Percentiles rank a stretch among this genome's conserved stretches.
Conservation (phyloP, 306 rosid genomes). For the Begonia loranthoides region DNA sequence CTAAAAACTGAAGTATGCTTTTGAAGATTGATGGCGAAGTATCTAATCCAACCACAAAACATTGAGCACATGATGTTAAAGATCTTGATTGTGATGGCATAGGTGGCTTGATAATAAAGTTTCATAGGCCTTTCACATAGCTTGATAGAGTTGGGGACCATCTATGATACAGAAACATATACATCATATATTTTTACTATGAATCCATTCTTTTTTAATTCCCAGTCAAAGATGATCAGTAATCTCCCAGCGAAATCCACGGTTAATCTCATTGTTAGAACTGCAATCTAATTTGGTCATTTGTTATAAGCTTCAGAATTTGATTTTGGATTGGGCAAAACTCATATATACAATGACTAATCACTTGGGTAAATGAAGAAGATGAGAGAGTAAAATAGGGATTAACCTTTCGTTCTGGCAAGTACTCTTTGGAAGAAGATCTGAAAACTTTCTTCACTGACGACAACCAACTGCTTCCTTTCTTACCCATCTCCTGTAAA, state of each 20-base stretch:
- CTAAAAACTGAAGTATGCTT: not conserved
- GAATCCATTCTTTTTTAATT: too few relatives aligned
- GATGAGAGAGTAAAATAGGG: not conserved
- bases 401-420: not conserved
- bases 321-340: too few relatives aligned
- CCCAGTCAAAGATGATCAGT: too few relatives aligned
- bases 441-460: slow-evolving; percentile 80
- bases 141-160: slow-evolving; percentile 53
- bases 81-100: slow-evolving; percentile 33
- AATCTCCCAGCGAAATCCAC: too few relatives aligned
- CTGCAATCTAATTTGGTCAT: not conserved
- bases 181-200: too few relatives aligned
- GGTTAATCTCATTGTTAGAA: too few relatives aligned
- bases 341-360: too few relatives aligned
- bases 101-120: slow-evolving; percentile 45
- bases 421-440: slow-evolving; percentile 23
- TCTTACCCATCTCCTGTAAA: slow-evolving; percentile 58
- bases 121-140: slow-evolving; percentile 23
- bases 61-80: slow-evolving; percentile 36
- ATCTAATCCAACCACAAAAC: not conserved
- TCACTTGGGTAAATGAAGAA: too few relatives aligned
- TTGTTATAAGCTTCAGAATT: too few relatives aligned
- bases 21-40: too few relatives aligned
- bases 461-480: slow-evolving; percentile 76
- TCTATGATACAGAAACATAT: not conserved